Percentiles rank a stretch among this genome's conserved stretches.
These are phyloP conservation scores for Penicillium argentinense DNA, from an alignment of 495 filamentous ascomycete genomes.

Conservation along the genomic window DNA sequence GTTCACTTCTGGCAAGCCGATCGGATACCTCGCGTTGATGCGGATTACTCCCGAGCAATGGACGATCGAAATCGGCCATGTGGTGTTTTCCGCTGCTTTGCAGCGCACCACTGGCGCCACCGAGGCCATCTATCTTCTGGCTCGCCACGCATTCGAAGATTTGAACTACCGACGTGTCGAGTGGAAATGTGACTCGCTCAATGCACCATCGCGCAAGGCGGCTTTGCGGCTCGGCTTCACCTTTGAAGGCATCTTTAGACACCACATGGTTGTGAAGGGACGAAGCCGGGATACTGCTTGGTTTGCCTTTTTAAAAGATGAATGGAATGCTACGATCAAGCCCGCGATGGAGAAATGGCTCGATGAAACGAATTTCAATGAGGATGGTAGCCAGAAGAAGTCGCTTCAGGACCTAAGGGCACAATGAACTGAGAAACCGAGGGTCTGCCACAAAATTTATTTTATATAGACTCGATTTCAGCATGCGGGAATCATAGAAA, in stretches of 20 bases:
- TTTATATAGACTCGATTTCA: too few relatives aligned
- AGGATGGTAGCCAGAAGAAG: conserved; percentile 41
- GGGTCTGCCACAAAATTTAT: too few relatives aligned
- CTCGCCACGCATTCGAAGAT: conserved; percentile 45
- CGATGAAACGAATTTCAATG: conserved; percentile 46
- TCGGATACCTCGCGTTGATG: conserved; percentile 47
- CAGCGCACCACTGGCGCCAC: conserved; percentile 52
- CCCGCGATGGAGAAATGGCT: conserved; percentile 48
- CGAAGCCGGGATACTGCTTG: conserved; percentile 55
- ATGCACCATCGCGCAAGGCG: conserved; percentile 45
- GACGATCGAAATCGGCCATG: conserved; percentile 48
- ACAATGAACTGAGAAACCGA: too few relatives aligned
- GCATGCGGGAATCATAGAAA: too few relatives aligned
- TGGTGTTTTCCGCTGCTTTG: conserved; percentile 45
- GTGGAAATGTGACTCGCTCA: conserved; percentile 57
- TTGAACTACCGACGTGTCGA: conserved; percentile 53
- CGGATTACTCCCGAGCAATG: conserved; percentile 40
- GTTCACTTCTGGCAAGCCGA: conserved; percentile 16
- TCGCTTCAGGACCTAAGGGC: conserved; percentile 21
- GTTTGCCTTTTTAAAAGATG: conserved; percentile 51
- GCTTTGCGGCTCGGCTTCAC: conserved; percentile 52
- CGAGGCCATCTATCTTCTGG: conserved; percentile 50
- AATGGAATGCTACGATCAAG: conserved; percentile 51
- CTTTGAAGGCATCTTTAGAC: conserved; percentile 53
- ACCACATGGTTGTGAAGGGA: conserved; percentile 57